Conservation (phyloP, 805 yeast species). For the Schwanniomyces yamadae region DNA sequence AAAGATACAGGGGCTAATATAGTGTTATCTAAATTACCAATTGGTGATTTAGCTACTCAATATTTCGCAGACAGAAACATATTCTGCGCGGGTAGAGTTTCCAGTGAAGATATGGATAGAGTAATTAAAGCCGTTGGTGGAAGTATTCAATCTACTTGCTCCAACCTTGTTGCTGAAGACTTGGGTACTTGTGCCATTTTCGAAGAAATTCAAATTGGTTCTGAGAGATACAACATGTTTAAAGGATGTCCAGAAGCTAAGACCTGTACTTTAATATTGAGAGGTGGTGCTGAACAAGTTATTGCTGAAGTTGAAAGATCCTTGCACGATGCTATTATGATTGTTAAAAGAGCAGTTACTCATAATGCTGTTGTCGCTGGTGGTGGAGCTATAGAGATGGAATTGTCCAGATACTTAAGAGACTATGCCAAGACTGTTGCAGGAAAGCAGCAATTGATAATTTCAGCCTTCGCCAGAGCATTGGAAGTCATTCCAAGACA, state of each 20-base stretch:
- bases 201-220: conserved; percentile 95
- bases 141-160: conserved; percentile 69
- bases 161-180: conserved; percentile 66
- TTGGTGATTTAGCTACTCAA: conserved; percentile 99
- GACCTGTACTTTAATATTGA: conserved; percentile 87
- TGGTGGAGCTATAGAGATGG: conserved; percentile 99
- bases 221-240: conserved; percentile 91
- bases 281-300: conserved; percentile 99
- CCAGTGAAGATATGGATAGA: conserved; percentile 86
- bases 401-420: conserved; percentile 81
- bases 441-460: conserved; percentile 93
- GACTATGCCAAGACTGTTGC: conserved; percentile 85
- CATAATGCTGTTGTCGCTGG: conserved; percentile 92
- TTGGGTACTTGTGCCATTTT: conserved; percentile 82
- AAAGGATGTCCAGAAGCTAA: conserved; percentile 89
- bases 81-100: conserved; percentile 96
- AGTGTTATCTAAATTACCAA: conserved; percentile 90
- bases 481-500: conserved; percentile 96
- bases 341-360: conserved; percentile 90
- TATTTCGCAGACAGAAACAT: conserved; percentile 94
- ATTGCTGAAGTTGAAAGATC: conserved; percentile 98
- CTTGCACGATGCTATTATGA: conserved; percentile 97
- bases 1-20: conserved; percentile 86
- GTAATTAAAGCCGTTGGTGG: conserved; percentile 95
- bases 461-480: conserved; percentile 91